Evolutionary conservation across 1,284 basidiomycete genomes (phyloP), one percentile per base, ranked within the genome.

Genomic region (Microbotryum scabiosae): DNA sequence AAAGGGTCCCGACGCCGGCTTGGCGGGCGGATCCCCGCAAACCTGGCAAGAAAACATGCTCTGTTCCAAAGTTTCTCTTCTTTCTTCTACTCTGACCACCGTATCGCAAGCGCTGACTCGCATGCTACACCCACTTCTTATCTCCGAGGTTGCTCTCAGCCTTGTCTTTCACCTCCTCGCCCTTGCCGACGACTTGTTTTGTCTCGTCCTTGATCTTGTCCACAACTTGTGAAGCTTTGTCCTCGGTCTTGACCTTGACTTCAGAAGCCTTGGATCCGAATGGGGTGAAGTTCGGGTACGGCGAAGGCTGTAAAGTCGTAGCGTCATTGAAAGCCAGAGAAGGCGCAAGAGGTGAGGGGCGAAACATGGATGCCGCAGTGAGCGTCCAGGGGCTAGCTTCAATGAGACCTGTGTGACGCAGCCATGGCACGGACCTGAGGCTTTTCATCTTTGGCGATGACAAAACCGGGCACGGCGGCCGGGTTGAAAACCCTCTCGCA

Each of bases 401-500:
- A 41, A 41, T 12, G 36, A 41, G 30, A 23, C 47, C 26, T 49
- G 47, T 23, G 25, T 10, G 10, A 4, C 3, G 6, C 4, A 18
- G 25, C 28, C n/a, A 32, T 6, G 44, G n/a, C 20, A 43, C 62
- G 21, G 25, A 64, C 66, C 59, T 63, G 47, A 23, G 45, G n/a
- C n/a, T 58, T 47, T 30, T 51, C 55, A 25, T 41, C 36, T 41
- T 56, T 59, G 28, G 56, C 60, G 21, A 68, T 56, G 14, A 50
- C 48, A 58, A 62, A 69, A 8, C 70, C 70, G 14, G 70, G 70
- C n/a, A 71, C 61, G 1, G 66, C 61, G 14, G 69, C 70, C 3
- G 69, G 71, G 63, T 71, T 71, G 65, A 70, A 72, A 9, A 72
- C 66, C 10, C 71, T 54, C 49, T 70, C 60, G 57, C 68, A 66